Base-by-base conservation (phyloP, 2,329 filamentous ascomycete species). In the Lasiodiplodia gonubiensis region DNA sequence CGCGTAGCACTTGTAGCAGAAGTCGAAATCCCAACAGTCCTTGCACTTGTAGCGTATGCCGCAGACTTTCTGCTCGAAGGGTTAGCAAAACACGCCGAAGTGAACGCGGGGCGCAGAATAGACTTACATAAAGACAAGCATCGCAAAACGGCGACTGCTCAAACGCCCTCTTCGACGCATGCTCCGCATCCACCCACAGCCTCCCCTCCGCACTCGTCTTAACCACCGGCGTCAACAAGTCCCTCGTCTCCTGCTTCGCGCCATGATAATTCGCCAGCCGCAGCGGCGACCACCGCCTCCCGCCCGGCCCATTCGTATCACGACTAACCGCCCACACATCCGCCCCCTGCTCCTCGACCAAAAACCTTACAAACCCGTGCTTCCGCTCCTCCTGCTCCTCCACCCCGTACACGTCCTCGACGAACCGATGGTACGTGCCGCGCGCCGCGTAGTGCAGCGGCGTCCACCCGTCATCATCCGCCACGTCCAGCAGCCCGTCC, bases 1-100 rank as follows among this genome's bases (percentile, higher is more conserved):
- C 1, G 5, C 27, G 18, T 35, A 54, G 35, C 66, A 68, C 27
- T 66, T 66, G 61, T 59, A 68, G 46, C 67, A 68, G 16, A 68
- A 66, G 25, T 60, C 53, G 11, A 60, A 68, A 23, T 66, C 61
- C 16, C 12, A 10, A 25, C 67, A 68, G 6, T 60, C 61, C 39
- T 52, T 12, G 21, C 67, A 68, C 18, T 35, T 27, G 42, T 66
- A 66, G 2, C 48, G 57, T 14, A 61, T 21, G 0, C 65, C 65
- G 2, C 30, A 61, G 27, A 63, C 53, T 14, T 35, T 37, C 61
- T 57, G 37, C n/a, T 4, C 48, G 21, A 51, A 51, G 37, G 10
- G 54, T 59, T 42, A 59, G 55, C 35, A 16, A 12, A 57, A 12
- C 11, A 7, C 1, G 33, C 11, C 11, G 30, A 30, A 7, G 42